phyloP scores from a whole-genome alignment of 179 eudicot genomes.

The Camellia oleifera region DNA sequence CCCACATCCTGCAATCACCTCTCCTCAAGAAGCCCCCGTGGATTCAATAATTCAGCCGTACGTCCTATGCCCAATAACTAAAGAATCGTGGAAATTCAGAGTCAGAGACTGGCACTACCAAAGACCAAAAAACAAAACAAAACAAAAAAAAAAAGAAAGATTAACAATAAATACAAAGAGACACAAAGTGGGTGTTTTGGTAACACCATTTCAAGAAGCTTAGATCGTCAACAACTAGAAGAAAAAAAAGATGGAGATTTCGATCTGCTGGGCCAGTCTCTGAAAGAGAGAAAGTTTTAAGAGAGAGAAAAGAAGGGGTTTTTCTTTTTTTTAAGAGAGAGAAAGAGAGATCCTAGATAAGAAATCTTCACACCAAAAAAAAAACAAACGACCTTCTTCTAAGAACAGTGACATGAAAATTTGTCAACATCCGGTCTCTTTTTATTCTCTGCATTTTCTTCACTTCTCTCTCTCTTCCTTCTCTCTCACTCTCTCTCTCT shows the following conservation, averaged over 20 bases:
- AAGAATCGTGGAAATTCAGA: conserved; percentile 29
- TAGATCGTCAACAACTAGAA: conserved; percentile 43
- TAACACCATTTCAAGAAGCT: conserved; percentile 44
- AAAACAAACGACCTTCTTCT: conserved; percentile 74
- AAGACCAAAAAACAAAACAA: conserved; percentile 11
- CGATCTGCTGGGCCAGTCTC: conserved; percentile 85
- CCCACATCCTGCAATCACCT: conserved; percentile 55
- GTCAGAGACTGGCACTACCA: conserved; percentile 8
- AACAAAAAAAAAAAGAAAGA: conserved; percentile 10
- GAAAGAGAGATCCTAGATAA: conserved; percentile 89
- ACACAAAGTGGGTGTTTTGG: conserved; percentile 27
- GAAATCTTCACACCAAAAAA: conserved; percentile 52
- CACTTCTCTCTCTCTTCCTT: conserved; percentile 20
- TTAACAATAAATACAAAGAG: conserved; percentile 16
- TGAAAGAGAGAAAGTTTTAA: conserved; percentile 30
- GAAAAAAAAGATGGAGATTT: conserved; percentile 55
- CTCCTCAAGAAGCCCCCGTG: conserved; percentile 26
- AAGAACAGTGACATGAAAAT: conserved; percentile 77
- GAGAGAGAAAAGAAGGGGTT: conserved; percentile 28
- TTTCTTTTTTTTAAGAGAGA: conserved; percentile 31
- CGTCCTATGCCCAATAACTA: conserved; percentile 17
- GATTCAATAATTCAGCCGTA: conserved; percentile 42
- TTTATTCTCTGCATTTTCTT: conserved; percentile 72
- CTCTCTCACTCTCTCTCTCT: conserved; percentile 14
- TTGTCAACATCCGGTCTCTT: conserved; percentile 91